Evolutionary conservation across 2,329 filamentous ascomycete genomes (phyloP), one percentile per base, ranked within the genome.

Genomic region (Cytospora piceicola): DNA sequence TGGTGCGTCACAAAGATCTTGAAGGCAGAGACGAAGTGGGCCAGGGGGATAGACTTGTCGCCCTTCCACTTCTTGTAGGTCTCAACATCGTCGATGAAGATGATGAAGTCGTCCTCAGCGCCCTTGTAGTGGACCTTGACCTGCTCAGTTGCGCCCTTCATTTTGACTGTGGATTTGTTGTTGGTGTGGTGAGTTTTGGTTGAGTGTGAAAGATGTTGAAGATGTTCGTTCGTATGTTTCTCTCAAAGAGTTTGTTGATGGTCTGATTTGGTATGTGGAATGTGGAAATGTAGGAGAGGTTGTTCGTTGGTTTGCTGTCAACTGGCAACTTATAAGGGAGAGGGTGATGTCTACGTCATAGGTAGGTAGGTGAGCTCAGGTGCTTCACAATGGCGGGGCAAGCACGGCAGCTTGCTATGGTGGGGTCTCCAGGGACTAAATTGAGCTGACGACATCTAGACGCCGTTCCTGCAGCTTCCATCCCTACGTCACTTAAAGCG

Each of bases 1-100:
- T 90, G 91, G 82, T 96, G 91, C 42, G 93, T 96, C 53, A 90
- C 82, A 74, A 97, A 96, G 74, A 99, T 84, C 84, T 96, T 92
- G 84, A 92, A 98, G 9, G 90, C 85, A 66, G 89, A 92, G 64
- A 98, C 85, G 64, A 99, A 94, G 73, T 97, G 89, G 1, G 91
- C 85, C 57, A 98, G 81, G 36, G 66, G 63, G 34, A 95, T 82
- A 34, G 85, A 89, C 75, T 87, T 88, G 82, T 98, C 94, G 5
- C 76, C 81, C 82, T 89, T 88, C 94, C 94, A 98, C 78, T 94
- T 89, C 78, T 91, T 83, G 73, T 92, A 88, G 58, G 84, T 82
- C 67, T 91, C 80, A 58, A 88, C 75, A 71, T 86, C 85, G 69
- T 88, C 85, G 58, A 88, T 75, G 71, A 88, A 87, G 76, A 88